phyloP scores from a whole-genome alignment of 2,329 filamentous ascomycete species.

The Tolypocladium cylindrosporum region DNA sequence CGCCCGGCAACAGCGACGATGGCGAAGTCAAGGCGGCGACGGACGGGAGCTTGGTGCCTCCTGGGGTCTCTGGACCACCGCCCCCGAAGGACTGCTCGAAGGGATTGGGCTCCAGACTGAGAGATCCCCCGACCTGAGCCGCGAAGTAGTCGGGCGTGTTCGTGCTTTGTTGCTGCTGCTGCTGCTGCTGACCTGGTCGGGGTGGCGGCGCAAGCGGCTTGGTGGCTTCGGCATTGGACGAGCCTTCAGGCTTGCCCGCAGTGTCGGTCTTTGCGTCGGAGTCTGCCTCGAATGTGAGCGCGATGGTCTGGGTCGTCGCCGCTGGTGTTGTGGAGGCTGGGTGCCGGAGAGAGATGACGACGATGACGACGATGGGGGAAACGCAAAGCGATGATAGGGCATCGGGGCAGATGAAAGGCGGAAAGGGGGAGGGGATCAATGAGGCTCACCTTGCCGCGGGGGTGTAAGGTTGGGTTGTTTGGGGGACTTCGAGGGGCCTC shows the following conservation, averaged over 20 bases:
- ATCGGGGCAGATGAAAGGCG: conserved; percentile 4
- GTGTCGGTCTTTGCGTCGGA: conserved; percentile 37
- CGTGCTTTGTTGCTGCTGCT: conserved; percentile 21
- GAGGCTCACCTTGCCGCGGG: conserved; percentile 32
- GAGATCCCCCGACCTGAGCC: conserved; percentile 39
- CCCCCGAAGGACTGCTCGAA: conserved; percentile 89
- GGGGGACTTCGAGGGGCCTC: conserved; percentile 38
- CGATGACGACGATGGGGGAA: conserved; percentile 8
- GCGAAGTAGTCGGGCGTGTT: conserved; percentile 63
- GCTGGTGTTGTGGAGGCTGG: neutral
- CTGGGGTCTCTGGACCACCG: conserved; percentile 65
- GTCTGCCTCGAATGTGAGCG: conserved; percentile 20
- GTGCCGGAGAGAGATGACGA: neutral
- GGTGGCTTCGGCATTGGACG: conserved; percentile 46
- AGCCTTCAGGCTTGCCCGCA: conserved; percentile 36
- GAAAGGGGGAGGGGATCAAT: conserved; percentile 9
- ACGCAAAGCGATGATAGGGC: conserved; percentile 6
- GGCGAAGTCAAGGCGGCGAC: conserved; percentile 89
- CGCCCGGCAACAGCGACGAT: conserved; percentile 66
- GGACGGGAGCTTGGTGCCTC: conserved; percentile 72
- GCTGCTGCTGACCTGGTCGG: conserved; percentile 42
- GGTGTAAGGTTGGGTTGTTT: conserved; percentile 33
- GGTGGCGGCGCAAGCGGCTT: conserved; percentile 63
- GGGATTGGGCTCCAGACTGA: conserved; percentile 83
- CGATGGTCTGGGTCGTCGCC: neutral